Evolutionary conservation across 139 green algal genomes (phyloP), one percentile per base, ranked within the genome.

Genomic region (Desmodesmus armatus): DNA sequence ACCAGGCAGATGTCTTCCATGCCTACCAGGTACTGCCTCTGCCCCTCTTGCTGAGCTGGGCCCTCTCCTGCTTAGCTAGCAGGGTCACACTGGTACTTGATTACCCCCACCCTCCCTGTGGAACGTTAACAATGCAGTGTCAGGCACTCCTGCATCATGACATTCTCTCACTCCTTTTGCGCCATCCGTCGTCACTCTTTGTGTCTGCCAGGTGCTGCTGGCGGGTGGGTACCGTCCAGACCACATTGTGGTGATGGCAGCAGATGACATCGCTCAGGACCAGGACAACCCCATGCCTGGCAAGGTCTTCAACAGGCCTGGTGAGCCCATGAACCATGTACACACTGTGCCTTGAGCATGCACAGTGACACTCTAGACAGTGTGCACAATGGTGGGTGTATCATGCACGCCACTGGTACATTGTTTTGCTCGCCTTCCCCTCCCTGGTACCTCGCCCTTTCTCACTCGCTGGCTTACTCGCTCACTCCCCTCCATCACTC

Each of bases 251-350:
- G 89, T 97, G 6, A 96, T 99, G 90, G 93, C 98, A 75, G 93
- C 91, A 78, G 94, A 99, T 71, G 97, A 99, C 88, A 94, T 99
- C 33, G 96, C 94, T 0, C 19, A 91, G 69, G 89, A 94, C 53
- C 41, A 78, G 1, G 37, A 88, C 1, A 99, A 99, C 89, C 96
- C 96, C 15, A 91, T 91, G 78, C 93, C 91, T 2, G 95, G 95
- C 25, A 88, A 94, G 77, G 87, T 99, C 3, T 98, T 98, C 91
- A 99, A 99, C 89, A n/a, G 73, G 11, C 96, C 97, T 41, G 89
- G 91, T 92, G 51, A 2, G 76, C 25, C 21, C 4, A 37, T 66
- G n/a, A n/a, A n/a, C n/a, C n/a, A n/a, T n/a, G n/a, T n/a, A n/a
- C n/a, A n/a, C n/a, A n/a, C n/a, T n/a, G n/a, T n/a, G n/a, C n/a